These are phyloP conservation scores for Paramecium sonneborni DNA, from an alignment of 73 alveolate genomes.

Conservation along the genomic window DNA sequence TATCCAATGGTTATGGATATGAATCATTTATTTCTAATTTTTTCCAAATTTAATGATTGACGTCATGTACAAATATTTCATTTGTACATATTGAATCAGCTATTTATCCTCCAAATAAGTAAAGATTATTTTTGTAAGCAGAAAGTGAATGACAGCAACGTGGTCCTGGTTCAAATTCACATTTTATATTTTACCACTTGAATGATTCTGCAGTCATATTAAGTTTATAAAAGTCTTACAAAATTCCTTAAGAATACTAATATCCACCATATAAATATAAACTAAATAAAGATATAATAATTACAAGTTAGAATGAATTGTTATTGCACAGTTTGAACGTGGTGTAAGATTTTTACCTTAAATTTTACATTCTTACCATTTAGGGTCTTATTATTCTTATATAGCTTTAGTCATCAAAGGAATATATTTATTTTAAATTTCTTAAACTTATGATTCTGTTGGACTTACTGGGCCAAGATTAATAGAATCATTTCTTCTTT, in stretches of 20 bases:
- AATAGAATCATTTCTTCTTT: no score
- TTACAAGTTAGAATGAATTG: not conserved
- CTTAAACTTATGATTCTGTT: no score
- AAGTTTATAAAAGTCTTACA: conserved; percentile 40
- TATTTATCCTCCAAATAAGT: not conserved
- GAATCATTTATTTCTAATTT: not conserved
- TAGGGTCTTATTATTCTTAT: conserved; percentile 20
- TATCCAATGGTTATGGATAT: not conserved
- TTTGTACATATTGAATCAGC: not conserved
- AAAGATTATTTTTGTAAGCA: not conserved
- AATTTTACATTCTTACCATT: conserved; percentile 54
- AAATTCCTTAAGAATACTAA: not conserved
- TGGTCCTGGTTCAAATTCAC: not conserved
- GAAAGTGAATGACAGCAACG: not conserved
- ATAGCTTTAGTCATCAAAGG: not conserved
- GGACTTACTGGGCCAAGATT: no score
- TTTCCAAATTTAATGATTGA: not conserved
- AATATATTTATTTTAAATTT: not conserved
- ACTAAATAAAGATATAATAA: not conserved
- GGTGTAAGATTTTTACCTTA: not conserved
- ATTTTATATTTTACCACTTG: not conserved
- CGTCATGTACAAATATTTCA: not conserved
- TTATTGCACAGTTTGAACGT: not conserved
- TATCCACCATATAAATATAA: conserved; percentile 58
- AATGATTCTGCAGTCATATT: not conserved